Evolutionary conservation across 352 stramenopile genomes (phyloP), one percentile per base, ranked within the genome.

Genomic region (Globisporangium cystogenes): DNA sequence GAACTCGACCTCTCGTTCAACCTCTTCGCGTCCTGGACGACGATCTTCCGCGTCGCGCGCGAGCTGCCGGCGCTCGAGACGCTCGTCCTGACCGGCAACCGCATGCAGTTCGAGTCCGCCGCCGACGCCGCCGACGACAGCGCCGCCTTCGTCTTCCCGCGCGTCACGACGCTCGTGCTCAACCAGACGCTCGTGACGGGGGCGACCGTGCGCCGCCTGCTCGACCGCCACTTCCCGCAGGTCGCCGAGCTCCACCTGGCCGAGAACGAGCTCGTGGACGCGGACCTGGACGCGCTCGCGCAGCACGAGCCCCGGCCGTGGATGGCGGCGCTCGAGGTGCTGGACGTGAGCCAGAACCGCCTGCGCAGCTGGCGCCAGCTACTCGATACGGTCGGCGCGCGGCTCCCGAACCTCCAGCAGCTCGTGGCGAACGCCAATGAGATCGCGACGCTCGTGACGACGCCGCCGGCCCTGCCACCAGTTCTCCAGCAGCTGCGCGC

Each of bases 1-100:
- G 85, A 91, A 56, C 52, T 95, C 21, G 75, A 95, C 53, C 58
- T 95, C 8, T 82, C 76, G 26, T 70, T 68, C 59, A 95, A 95
- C 46, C 52, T 95, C 16, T 67, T 95, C 20, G 36, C 42, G 8
- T 75, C 64, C 37, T 95, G 82, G 85, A 54, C 23, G 33, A 51
- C 61, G 23, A 48, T 95, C 24, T 66, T 87, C 14, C 51, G 50
- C 11, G 60, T 91, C 27, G 47, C 74, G 0, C 54, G 54, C 1
- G 79, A 89, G 51, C 54, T 93, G 16, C 76, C 79, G 2, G 29
- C 67, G 33, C 67, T 95, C 16, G 67, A 91, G 55, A 86, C 78
- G 29, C 60, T 95, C 10, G 78, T 92, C 35, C 55, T 93, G 24
- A 91, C 67, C 41, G 77, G 70, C 48, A 93, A 93, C 52, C 63